Evolutionary conservation across 495 filamentous ascomycete genomes (phyloP).

Genomic region (Sporormia fimetaria): DNA sequence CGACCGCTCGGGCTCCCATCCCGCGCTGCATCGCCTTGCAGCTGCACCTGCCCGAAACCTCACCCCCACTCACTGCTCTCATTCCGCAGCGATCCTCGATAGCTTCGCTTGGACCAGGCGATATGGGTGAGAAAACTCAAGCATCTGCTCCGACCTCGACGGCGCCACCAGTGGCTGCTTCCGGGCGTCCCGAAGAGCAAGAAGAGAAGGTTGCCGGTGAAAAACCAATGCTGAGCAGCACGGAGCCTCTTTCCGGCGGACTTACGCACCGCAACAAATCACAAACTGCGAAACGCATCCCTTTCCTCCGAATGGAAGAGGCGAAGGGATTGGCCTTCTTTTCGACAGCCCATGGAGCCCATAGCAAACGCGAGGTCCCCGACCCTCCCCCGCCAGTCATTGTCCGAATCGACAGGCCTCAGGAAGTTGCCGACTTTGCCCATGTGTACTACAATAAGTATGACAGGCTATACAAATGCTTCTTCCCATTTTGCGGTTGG

Average conservation of each 20-base stretch:
- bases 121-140: too few relatives aligned
- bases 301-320: constrained; percentile 27
- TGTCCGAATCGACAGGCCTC: constrained; percentile 26
- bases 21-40: too few relatives aligned
- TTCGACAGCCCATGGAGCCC: constrained; percentile 28
- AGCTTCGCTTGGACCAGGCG: too few relatives aligned
- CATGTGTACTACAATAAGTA: constrained; percentile 27
- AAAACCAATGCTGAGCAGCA: not conserved
- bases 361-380: constrained; percentile 13
- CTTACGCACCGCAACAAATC: not conserved
- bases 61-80: too few relatives aligned
- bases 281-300: constrained; percentile 18
- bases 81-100: too few relatives aligned
- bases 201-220: not conserved
- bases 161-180: not conserved
- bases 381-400: constrained; percentile 26
- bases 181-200: not conserved
- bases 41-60: too few relatives aligned
- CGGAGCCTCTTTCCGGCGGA: not conserved
- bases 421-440: constrained; percentile 23
- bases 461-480: constrained; percentile 26
- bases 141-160: not conserved
- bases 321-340: constrained; percentile 22
- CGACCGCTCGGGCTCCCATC: too few relatives aligned
- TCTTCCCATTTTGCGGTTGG: constrained; percentile 26